These are phyloP conservation scores for Alternaria brassicicola DNA, from an alignment of 2,329 filamentous ascomycete genomes.

Conservation along the genomic window DNA sequence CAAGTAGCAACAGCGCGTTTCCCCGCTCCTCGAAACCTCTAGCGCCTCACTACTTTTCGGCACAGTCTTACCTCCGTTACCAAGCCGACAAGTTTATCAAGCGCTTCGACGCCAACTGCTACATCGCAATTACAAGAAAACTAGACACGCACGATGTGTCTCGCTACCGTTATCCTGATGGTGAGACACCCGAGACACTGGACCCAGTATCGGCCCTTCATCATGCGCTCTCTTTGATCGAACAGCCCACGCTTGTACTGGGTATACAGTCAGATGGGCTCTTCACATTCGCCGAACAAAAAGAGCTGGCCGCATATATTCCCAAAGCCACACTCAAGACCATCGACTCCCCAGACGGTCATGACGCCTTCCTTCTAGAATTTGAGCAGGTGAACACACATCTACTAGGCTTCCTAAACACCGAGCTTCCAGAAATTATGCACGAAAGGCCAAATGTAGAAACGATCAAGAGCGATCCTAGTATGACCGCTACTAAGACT, in stretches of 20 bases:
- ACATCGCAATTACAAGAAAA: conserved; percentile 98
- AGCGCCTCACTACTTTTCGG: conserved; percentile 85
- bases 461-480: conserved; percentile 45
- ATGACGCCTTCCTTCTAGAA: conserved; percentile 94
- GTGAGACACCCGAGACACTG: conserved; percentile 46
- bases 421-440: conserved; percentile 91
- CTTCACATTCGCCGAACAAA: conserved; percentile 95
- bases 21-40: conserved; percentile 48
- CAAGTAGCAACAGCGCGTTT: conserved; percentile 12
- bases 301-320: conserved; percentile 85
- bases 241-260: conserved; percentile 88
- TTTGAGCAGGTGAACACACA: conserved; percentile 96
- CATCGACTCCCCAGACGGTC: conserved; percentile 93
- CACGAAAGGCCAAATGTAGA: conserved; percentile 53
- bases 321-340: conserved; percentile 77
- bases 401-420: conserved; percentile 80
- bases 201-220: conserved; percentile 60
- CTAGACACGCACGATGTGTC: conserved; percentile 97
- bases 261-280: conserved; percentile 95
- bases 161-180: conserved; percentile 65
- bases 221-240: conserved; percentile 78
- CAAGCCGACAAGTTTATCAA: conserved; percentile 96
- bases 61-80: conserved; percentile 95
- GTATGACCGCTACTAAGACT: conserved; percentile 73
- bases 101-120: conserved; percentile 97